These are phyloP conservation scores for Saxophila tyrrhenica DNA, from an alignment of 495 filamentous ascomycete species.

Conservation along the genomic window DNA sequence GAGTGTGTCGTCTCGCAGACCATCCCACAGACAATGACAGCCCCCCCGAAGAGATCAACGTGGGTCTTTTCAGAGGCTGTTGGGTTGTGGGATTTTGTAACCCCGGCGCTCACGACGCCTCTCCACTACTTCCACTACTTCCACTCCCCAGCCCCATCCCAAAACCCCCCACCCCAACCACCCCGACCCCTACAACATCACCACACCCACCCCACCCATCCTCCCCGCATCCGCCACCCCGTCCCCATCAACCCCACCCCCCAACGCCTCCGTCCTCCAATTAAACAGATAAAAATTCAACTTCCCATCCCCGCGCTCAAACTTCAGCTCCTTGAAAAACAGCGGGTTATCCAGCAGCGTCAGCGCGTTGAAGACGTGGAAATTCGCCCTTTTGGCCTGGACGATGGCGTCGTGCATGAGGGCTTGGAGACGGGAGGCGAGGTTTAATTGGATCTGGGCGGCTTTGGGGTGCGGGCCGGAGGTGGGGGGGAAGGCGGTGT, in stretches of 20 bases:
- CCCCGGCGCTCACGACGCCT: too few relatives aligned
- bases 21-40: too few relatives aligned
- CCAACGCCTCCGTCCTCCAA: slow-evolving; percentile 70
- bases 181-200: slow-evolving; percentile 56
- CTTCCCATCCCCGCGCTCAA: slow-evolving; percentile 84
- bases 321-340: slow-evolving; percentile 86
- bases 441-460: neutral
- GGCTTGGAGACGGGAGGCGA: slow-evolving; percentile 49
- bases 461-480: slow-evolving; percentile 40
- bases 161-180: too few relatives aligned
- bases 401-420: slow-evolving; percentile 80
- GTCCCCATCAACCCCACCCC: slow-evolving; percentile 68
- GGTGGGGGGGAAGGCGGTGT: slow-evolving; percentile 50
- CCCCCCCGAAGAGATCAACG: too few relatives aligned
- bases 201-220: slow-evolving; percentile 79
- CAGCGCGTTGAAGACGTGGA: slow-evolving; percentile 94
- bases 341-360: slow-evolving; percentile 86
- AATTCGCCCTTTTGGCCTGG: slow-evolving; percentile 70
- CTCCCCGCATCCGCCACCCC: slow-evolving; percentile 61
- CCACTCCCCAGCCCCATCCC: too few relatives aligned
- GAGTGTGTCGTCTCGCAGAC: too few relatives aligned
- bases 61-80: too few relatives aligned
- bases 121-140: too few relatives aligned
- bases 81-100: too few relatives aligned
- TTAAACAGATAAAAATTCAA: slow-evolving; percentile 96